A percentile compares a stretch with the other conserved stretches of the same genome.
Evolutionary conservation across 2,329 filamentous ascomycete genomes (phyloP).

Genomic region (Talaromyces atroroseus): DNA sequence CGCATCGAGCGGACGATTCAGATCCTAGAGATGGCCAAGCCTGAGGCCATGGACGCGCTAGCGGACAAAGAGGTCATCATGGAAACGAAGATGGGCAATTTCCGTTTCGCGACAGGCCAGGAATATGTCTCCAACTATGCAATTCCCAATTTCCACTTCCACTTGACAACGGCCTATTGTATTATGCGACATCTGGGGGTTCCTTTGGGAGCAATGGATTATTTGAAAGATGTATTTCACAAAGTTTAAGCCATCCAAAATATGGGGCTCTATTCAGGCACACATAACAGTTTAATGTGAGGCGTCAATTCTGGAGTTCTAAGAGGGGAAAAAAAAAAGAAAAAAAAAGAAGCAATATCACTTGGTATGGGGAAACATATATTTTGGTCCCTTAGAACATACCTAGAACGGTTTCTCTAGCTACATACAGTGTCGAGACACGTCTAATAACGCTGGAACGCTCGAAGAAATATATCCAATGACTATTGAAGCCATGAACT

Average conservation of each 20-base stretch:
- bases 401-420: too few species aligned
- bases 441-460: too few species aligned
- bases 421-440: too few species aligned
- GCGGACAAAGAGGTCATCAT: constrained; percentile 39
- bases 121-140: constrained; percentile 47
- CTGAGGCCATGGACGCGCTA: constrained; percentile 39
- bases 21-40: constrained; percentile 42
- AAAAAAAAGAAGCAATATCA: too few species aligned
- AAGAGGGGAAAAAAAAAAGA: too few species aligned
- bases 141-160: constrained; percentile 61
- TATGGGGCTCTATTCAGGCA: neutral
- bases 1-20: constrained; percentile 46
- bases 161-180: constrained; percentile 54
- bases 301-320: too few species aligned
- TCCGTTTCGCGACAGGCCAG: constrained; percentile 35
- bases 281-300: too few species aligned
- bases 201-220: constrained; percentile 57
- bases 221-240: constrained; percentile 29
- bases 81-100: constrained; percentile 25
- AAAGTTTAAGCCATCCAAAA: neutral
- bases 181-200: constrained; percentile 59
- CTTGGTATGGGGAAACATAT: too few species aligned
- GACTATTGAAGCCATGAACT: too few species aligned
- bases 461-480: too few species aligned
- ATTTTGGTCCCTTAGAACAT: too few species aligned